Evolutionary conservation across 192 early-diverging fungal genomes (phyloP).

Genomic region (Coemansia sp.): DNA sequence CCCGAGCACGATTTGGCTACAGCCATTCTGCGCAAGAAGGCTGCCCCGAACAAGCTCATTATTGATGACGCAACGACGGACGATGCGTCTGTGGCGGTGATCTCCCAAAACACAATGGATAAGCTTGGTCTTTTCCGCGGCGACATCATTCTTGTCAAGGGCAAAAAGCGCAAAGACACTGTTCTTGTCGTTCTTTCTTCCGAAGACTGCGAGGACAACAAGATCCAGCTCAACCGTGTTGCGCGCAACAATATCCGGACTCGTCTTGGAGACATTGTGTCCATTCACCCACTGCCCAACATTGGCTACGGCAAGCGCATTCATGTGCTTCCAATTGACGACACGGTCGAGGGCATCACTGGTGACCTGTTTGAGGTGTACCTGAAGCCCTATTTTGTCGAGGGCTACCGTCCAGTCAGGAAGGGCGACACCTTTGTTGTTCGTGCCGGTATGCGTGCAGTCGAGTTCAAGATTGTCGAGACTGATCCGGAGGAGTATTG

Average conservation of each 20-base stretch:
- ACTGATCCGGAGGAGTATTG: slow-evolving; percentile 94
- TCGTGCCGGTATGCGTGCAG: slow-evolving; percentile 93
- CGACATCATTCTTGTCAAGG: slow-evolving; percentile 94
- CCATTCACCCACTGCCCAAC: slow-evolving; percentile 86
- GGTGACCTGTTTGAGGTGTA: slow-evolving; percentile 98
- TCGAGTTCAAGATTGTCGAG: slow-evolving; percentile 99
- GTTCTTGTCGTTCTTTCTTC: slow-evolving; percentile 92
- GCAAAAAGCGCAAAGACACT: slow-evolving; percentile 97
- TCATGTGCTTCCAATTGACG: slow-evolving; percentile 96
- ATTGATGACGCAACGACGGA: slow-evolving; percentile 96
- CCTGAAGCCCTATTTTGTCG: slow-evolving; percentile 97
- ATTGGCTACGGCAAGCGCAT: slow-evolving; percentile 98
- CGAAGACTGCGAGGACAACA: slow-evolving; percentile 88
- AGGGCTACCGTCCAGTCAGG: slow-evolving; percentile 95
- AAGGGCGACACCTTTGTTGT: slow-evolving; percentile 95
- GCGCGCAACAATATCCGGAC: slow-evolving; percentile 94
- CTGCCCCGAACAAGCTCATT: slow-evolving; percentile 97
- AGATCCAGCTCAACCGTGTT: slow-evolving; percentile 94
- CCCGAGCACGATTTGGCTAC: slow-evolving; percentile 83
- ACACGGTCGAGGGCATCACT: slow-evolving; percentile 96
- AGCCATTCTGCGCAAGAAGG: slow-evolving; percentile 93
- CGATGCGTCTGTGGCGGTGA: slow-evolving; percentile 93
- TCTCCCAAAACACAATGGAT: slow-evolving; percentile 93
- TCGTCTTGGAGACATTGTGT: slow-evolving; percentile 94
- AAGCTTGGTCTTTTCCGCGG: slow-evolving; percentile 89